These are phyloP conservation scores for Eucalyptus sp. DNA, from an alignment of 345 rosid species.

Conservation along the genomic window DNA sequence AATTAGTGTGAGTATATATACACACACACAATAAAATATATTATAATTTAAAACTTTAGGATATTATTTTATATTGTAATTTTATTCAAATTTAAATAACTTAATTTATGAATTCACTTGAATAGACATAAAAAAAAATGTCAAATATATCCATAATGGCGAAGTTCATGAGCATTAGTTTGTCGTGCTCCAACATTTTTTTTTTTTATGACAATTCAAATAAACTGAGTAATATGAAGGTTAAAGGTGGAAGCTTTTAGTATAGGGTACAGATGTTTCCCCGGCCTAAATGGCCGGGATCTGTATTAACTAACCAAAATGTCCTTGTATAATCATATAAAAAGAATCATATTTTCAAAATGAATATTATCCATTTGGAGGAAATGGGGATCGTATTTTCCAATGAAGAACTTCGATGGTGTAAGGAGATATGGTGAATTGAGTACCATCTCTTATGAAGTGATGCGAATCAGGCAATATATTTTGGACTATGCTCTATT, in stretches of 20 bases:
- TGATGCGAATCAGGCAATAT: not conserved
- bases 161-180: not conserved
- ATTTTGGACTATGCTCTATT: not conserved
- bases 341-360: not conserved
- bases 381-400: not conserved
- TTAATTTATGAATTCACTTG: not conserved
- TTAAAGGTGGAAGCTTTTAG: not conserved
- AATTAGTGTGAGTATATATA: no score
- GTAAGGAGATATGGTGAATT: not conserved
- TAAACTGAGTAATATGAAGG: not conserved
- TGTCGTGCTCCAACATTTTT: not conserved
- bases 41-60: not conserved
- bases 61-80: no score
- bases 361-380: not conserved
- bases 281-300: not conserved
- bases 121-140: not conserved
- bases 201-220: not conserved
- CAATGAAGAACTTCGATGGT: not conserved
- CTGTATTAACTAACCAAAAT: not conserved
- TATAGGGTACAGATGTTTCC: not conserved
- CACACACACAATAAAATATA: no score
- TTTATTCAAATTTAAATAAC: no score
- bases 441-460: not conserved
- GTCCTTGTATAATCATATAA: not conserved
- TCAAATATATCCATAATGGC: not conserved